Evolutionary conservation across 768 basidiomycete species (phyloP).

Genomic region (Myochromella boudieri): DNA sequence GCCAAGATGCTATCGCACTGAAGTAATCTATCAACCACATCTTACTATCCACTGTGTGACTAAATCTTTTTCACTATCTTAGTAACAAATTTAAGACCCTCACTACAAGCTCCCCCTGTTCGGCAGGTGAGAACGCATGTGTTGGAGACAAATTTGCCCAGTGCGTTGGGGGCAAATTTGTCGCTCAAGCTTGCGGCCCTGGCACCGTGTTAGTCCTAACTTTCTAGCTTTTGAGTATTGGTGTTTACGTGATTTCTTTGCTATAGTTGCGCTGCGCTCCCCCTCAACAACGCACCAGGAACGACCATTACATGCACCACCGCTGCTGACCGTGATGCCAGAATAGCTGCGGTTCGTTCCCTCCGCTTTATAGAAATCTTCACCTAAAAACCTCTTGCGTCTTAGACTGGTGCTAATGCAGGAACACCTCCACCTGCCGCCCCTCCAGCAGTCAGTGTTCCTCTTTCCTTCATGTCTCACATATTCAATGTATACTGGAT

Average conservation of each 20-base stretch:
- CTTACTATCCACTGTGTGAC: background rate
- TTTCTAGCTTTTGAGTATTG: background rate
- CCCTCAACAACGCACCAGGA: constrained; percentile 47
- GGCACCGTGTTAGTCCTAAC: constrained; percentile 33
- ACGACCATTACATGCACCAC: constrained; percentile 55
- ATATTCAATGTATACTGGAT: no score
- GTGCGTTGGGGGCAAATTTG: constrained; percentile 50
- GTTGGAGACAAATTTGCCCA: constrained; percentile 50
- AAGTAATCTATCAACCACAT: constrained; percentile 32
- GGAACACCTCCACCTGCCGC: background rate
- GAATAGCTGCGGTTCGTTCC: constrained; percentile 43
- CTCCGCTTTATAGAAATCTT: background rate
- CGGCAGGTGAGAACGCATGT: constrained; percentile 46
- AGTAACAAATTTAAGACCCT: constrained; percentile 36
- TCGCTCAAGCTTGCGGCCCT: constrained; percentile 31
- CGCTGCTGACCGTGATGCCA: constrained; percentile 41
- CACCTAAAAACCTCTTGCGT: background rate
- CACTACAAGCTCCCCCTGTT: constrained; percentile 32
- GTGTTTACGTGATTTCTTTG: background rate
- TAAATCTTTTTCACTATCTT: background rate
- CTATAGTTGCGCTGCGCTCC: constrained; percentile 48
- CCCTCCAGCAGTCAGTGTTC: background rate
- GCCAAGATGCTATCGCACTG: constrained; percentile 38
- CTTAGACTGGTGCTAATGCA: constrained; percentile 19
- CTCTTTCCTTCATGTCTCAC: no score